Conservation (phyloP, 1,284 basidiomycete genomes). For the Boletellus deceptivus region DNA sequence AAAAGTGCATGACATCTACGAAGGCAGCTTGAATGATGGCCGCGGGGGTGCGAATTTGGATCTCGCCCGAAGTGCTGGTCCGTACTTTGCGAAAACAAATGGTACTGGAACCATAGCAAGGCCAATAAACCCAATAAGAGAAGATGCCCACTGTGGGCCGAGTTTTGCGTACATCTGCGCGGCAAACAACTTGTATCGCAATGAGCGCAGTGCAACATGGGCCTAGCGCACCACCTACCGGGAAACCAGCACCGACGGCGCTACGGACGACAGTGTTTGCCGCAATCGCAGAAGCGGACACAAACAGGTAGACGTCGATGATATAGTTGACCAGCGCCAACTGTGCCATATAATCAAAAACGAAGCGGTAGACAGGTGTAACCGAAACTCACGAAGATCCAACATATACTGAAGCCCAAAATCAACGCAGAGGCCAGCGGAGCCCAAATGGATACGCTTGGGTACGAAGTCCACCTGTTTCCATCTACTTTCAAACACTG, state of each 20-base stretch:
- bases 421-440: slow-evolving; percentile 52
- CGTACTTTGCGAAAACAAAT: slow-evolving; percentile 48
- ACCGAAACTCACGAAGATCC: slow-evolving; percentile 51
- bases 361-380: neutral
- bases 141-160: slow-evolving; percentile 55
- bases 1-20: slow-evolving; percentile 9
- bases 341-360: slow-evolving; percentile 29
- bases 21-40: slow-evolving; percentile 12
- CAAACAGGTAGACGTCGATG: slow-evolving; percentile 55
- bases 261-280: slow-evolving; percentile 54
- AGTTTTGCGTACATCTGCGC: slow-evolving; percentile 52
- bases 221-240: slow-evolving; percentile 36
- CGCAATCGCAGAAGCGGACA: slow-evolving; percentile 60
- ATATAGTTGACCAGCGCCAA: slow-evolving; percentile 55
- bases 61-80: slow-evolving; percentile 41
- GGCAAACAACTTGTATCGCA: slow-evolving; percentile 42
- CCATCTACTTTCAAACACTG: neutral
- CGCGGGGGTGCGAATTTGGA: slow-evolving; percentile 43
- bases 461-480: slow-evolving; percentile 52
- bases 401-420: slow-evolving; percentile 54
- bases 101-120: slow-evolving; percentile 54
- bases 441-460: slow-evolving; percentile 53
- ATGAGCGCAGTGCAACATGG: slow-evolving; percentile 8
- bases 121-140: slow-evolving; percentile 52
- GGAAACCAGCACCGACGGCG: slow-evolving; percentile 57